phyloP scores from a whole-genome alignment of 306 rosid species.

The Parietaria judaica region DNA sequence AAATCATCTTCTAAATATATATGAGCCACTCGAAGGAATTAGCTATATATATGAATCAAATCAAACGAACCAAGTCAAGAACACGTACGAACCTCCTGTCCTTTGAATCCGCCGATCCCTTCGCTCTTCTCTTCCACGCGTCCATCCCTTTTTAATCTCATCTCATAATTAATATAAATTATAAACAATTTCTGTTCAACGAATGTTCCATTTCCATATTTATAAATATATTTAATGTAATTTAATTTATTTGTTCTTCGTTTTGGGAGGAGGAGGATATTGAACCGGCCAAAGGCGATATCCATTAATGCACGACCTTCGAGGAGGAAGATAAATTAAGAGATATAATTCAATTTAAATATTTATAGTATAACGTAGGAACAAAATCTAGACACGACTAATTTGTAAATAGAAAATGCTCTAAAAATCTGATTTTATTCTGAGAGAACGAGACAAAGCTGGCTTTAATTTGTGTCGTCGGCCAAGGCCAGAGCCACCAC shows the following conservation, averaged over 20 bases:
- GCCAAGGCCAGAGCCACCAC: constrained; percentile 12
- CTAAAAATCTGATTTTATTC: constrained; percentile 49
- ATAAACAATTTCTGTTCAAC: not conserved
- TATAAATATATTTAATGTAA: not conserved
- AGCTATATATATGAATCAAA: not conserved
- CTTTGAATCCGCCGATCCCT: constrained; percentile 35
- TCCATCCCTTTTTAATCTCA: constrained; percentile 11
- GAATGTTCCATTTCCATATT: constrained; percentile 26
- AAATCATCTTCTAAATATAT: constrained; percentile 2
- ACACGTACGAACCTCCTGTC: constrained; percentile 16
- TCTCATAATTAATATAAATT: constrained; percentile 1
- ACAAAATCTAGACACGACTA: constrained; percentile 33
- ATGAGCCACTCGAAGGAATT: too few species aligned
- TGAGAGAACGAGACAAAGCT: constrained; percentile 12
- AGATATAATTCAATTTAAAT: not conserved
- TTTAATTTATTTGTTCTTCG: constrained; percentile 1
- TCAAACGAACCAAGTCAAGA: constrained; percentile 26
- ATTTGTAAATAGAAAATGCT: constrained; percentile 13
- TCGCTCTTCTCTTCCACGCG: constrained; percentile 42
- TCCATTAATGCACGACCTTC: constrained; percentile 59
- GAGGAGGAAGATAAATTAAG: not conserved
- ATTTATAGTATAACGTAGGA: constrained; percentile 12
- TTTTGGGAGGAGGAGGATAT: constrained; percentile 16
- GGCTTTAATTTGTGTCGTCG: constrained; percentile 8
- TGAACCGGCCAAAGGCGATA: constrained; percentile 39